Base-by-base conservation (phyloP, 345 rosid genomes). In the Euphorbia tirucalli region DNA sequence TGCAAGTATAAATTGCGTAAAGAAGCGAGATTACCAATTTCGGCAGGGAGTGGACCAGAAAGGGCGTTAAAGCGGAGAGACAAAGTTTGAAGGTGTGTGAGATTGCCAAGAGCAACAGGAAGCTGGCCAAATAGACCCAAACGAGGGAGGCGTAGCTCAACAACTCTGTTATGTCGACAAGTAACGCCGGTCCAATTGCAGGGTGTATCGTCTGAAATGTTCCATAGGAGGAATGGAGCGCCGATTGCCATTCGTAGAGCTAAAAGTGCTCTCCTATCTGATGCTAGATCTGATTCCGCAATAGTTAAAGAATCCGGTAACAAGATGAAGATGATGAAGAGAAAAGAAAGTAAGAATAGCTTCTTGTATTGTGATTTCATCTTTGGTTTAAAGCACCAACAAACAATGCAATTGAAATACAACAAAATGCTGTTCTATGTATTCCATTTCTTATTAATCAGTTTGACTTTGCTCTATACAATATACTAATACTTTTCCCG, bases 11-110 rank as follows among this genome's bases (percentile, higher is more conserved):
- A 88, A 78, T 87, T 66, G 28, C 80, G 87, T 43, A 94, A 90
- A 52, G 88, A 80, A 68, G 83, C 74, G 70, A 94, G 86, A 68
- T 82, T 74, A 30, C 85, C 70, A 19, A 92, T 71, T 66, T 94
- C 97, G 25, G 91, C 80, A 15, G 98, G 97, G 77, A 94, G 83
- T 30, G 79, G 28, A 54, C 98, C 97, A 14, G 79, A 80, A 30
- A 94, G 89, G 55, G 82, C 80, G 71, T 94, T 94, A 78, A 77
- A 86, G 21, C 87, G 83, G 65, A 94, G 82, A 75, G 97, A 92
- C 66, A 94, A 87, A 75, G 74, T 76, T 65, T 57, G 83, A 11
- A 94, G 86, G 37, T 82, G 72, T 46, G 87, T 87, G 71, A 94
- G 85, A 81, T 88, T 92, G 61, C 95, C 95, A 13, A 94, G 80